Percentiles rank a stretch among this genome's conserved stretches.
phyloP scores from a whole-genome alignment of 495 filamentous ascomycete genomes.

The Tuber magnatum region DNA sequence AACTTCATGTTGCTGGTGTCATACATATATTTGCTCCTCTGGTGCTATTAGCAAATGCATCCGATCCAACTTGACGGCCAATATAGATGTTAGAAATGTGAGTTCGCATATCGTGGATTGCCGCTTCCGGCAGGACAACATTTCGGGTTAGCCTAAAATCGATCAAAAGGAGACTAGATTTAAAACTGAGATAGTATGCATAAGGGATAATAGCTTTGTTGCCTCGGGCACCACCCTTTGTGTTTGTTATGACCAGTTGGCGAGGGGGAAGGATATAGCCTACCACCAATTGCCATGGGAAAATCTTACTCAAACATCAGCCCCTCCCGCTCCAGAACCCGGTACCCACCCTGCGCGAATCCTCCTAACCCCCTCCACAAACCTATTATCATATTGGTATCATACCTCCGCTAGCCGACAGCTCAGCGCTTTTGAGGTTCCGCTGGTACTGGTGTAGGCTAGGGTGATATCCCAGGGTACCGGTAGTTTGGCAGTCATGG shows the following conservation, averaged over 20 bases:
- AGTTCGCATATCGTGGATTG: constrained; percentile 97
- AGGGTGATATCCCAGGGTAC: too few species aligned
- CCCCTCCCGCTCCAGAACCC: too few species aligned
- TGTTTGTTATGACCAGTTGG: constrained; percentile 80
- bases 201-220: constrained; percentile 7
- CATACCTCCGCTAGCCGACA: too few species aligned
- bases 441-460: too few species aligned
- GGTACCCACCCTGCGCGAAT: too few species aligned
- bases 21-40: constrained; percentile 96
- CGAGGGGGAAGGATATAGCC: constrained; percentile 67
- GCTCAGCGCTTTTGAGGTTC: too few species aligned
- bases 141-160: constrained; percentile 13
- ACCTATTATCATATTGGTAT: too few species aligned
- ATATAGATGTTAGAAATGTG: constrained; percentile 87
- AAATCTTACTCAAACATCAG: too few species aligned
- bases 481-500: too few species aligned
- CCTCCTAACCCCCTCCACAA: too few species aligned
- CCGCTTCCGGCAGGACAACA: constrained; percentile 49
- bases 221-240: constrained; percentile 60
- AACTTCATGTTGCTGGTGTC: constrained; percentile 98
- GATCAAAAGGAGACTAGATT: background rate
- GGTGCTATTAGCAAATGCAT: constrained; percentile 87
- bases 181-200: background rate
- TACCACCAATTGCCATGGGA: too few species aligned
- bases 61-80: constrained; percentile 86